Base-by-base conservation (phyloP, 345 rosid species). In the Rhizophora mangle region DNA sequence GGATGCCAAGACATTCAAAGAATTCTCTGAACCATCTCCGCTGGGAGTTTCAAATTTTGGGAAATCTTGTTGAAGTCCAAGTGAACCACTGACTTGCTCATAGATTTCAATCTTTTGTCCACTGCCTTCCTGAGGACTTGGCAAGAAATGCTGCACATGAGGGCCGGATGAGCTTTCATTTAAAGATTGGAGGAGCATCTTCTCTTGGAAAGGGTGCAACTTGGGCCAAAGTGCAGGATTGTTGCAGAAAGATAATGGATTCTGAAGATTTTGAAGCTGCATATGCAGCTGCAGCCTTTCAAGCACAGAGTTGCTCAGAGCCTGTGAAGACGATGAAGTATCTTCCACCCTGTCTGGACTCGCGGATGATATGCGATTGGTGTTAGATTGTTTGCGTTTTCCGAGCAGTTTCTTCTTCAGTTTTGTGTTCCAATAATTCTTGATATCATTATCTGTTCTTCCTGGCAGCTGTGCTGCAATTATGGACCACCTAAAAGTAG, bases 391-490 rank as follows among this genome's bases (percentile, higher is more conserved):
- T 65, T 89, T 91, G 47, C 88, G 89, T 74, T 87, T 83, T 64
- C 97, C 99, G 0, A 95, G 87, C 19, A 95, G 84, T 65, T 92
- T 95, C 83, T 95, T 95, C 96, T 95, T 95, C 86, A 95, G 64
- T 71, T 89, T 88, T 34, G 97, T 92, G 86, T 95, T 95, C 99
- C 99, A 95, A 69, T 95, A 90, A 73, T 95, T 95, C 75, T 95
- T 95, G 21, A 95, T 88, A 72, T 95, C 99, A 69, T 95, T 92
- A 72, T 95, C 99, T n/a, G 99, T 95, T 72, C 99, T 86, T 73
- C 99, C 99, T 21, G 99, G 97, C 68, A 95, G 80, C 67, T 95
- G 99, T 4, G 99, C 99, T 52, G 99, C 99, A 80, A 95, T 95
- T 79, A 95, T 90, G 18, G 99, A 95, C 97, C 99, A 95, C 82